A percentile compares a stretch with the other conserved stretches of the same genome.
phyloP scores from a whole-genome alignment of 2,329 filamentous ascomycete species.

The Clonostachys solani region DNA sequence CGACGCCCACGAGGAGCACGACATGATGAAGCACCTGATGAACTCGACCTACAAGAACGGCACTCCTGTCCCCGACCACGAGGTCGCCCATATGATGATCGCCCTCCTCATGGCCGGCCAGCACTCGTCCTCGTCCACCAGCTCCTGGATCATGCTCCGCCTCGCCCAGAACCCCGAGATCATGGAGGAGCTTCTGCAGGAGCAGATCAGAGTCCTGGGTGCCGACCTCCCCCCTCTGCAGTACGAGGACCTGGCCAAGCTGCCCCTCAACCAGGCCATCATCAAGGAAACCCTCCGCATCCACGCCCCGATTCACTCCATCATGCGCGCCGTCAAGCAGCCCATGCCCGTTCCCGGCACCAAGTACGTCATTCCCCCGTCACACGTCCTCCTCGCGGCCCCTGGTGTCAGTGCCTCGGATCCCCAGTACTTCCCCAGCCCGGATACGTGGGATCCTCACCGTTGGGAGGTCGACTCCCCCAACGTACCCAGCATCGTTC shows the following conservation, averaged over 20 bases:
- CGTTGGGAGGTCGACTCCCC: conserved; percentile 73
- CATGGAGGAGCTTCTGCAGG: conserved; percentile 75
- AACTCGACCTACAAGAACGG: conserved; percentile 81
- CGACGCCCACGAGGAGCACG: conserved; percentile 49
- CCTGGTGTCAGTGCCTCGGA: conserved; percentile 77
- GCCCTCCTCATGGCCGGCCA: conserved; percentile 89
- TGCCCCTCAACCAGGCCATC: conserved; percentile 78
- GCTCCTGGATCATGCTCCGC: conserved; percentile 79
- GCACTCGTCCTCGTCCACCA: conserved; percentile 81
- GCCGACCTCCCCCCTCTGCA: conserved; percentile 68
- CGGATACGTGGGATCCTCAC: conserved; percentile 82
- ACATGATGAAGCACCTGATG: conserved; percentile 93
- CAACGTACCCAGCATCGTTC: conserved; percentile 42
- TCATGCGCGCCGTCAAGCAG: conserved; percentile 86
- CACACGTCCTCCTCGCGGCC: conserved; percentile 77
- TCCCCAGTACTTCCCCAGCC: conserved; percentile 74
- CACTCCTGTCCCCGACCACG: conserved; percentile 70
- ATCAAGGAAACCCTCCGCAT: conserved; percentile 90
- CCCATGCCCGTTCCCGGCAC: conserved; percentile 82
- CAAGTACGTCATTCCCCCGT: conserved; percentile 75
- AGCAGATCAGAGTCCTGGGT: conserved; percentile 73
- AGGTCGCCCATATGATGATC: conserved; percentile 93
- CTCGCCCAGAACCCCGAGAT: conserved; percentile 75
- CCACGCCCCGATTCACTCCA: conserved; percentile 91
- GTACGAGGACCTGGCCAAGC: conserved; percentile 73